Base-by-base conservation (phyloP, 2,329 filamentous ascomycete genomes). In the Fusarium citri region DNA sequence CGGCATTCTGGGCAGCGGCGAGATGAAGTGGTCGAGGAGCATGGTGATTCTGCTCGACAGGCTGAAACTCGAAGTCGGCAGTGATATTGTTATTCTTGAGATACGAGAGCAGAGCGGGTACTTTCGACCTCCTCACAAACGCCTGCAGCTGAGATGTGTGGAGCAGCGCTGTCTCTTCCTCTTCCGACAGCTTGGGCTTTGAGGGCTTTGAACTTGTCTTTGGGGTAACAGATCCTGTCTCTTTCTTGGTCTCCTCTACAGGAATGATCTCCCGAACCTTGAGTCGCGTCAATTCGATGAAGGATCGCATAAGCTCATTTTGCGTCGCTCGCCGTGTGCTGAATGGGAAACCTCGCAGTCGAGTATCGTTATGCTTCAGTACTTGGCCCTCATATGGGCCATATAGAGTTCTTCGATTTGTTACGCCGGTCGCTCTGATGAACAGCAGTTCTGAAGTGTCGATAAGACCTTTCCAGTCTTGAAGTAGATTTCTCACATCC, bases 111-210 rank as follows among this genome's bases (percentile, higher is more conserved):
- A 99, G 82, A 0, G 92, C 94, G 0, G 96, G 95, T 1, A 96
- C 88, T 79, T 97, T 98, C 3, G 93, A 97, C 43, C 96, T 91
- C 47, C 94, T 91, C 63, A 97, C 92, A 26, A 98, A 86, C 1
- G 94, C 92, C 75, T 96, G 94, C 0, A 99, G 85, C 76, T 99
- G 96, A 2, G 91, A 89, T 1, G 95, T 98, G 78, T 99, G 95
- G 6, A 98, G 84, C 5, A 91, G 81, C 2, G 91, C 91, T 31
- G 88, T 89, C 81, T 98, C 94, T 69, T 98, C 94, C 78, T 95
- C 93, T 73, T 97, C 94, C 0, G 89, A 90, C 2, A 90, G 80
- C 72, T 93, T 94, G 1, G 88, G 87, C 51, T 88, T 86, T 0
- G 85, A 80, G 0, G 86, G 83, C 70, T 89, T 90, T 0, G 83